These are phyloP conservation scores for Globisporangium perplexum DNA, from an alignment of 352 stramenopile species.

Conservation along the genomic window DNA sequence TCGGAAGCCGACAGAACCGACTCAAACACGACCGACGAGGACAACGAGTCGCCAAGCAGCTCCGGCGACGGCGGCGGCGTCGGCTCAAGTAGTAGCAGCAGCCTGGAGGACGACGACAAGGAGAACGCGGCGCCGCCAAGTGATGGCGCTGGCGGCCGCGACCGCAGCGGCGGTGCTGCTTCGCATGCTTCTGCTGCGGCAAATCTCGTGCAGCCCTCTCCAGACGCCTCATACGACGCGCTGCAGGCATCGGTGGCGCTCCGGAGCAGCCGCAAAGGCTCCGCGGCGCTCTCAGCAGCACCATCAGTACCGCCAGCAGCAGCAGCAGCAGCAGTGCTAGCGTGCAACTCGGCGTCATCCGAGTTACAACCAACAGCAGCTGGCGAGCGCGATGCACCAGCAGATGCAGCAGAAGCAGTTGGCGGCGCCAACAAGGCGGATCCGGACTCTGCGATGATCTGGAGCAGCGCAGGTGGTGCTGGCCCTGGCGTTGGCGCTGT, in stretches of 20 bases:
- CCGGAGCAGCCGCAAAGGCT: not conserved
- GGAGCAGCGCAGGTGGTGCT: not conserved
- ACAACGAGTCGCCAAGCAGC: conserved; percentile 8
- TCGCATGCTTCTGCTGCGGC: not conserved
- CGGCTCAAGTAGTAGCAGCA: not conserved
- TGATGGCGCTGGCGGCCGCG: not conserved
- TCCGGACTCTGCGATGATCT: not conserved
- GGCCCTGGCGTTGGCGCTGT: too few species aligned
- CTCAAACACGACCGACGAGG: conserved; percentile 15
- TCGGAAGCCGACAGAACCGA: conserved; percentile 13
- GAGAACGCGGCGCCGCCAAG: conserved; percentile 21
- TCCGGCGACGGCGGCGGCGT: not conserved
- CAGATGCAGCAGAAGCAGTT: not conserved
- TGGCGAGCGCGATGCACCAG: not conserved
- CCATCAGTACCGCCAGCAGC: too few species aligned
- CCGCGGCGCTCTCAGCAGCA: not conserved
- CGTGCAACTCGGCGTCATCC: not conserved
- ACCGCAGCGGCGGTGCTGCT: too few species aligned
- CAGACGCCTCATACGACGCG: not conserved
- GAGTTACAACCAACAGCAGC: too few species aligned
- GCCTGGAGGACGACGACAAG: conserved; percentile 27
- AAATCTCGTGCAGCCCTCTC: not conserved
- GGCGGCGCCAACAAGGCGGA: not conserved
- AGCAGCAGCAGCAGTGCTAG: not conserved
- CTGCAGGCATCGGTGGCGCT: not conserved